Conservation (phyloP, 257 asterid species). For the Leptodermis oblonga region DNA sequence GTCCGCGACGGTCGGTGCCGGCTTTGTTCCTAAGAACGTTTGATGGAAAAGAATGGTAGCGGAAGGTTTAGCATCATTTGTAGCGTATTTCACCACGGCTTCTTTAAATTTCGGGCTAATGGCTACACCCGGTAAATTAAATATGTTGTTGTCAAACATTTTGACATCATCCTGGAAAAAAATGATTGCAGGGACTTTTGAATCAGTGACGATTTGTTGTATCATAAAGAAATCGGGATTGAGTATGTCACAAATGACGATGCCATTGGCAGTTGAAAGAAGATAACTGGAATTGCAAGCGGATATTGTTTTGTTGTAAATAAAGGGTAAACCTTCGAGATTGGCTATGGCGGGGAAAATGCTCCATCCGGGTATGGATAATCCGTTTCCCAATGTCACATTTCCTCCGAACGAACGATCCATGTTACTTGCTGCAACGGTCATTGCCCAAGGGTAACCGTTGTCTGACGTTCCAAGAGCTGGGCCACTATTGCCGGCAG, state of each 20-base stretch:
- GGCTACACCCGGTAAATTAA: constrained; percentile 1
- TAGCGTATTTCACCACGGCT: constrained; percentile 1
- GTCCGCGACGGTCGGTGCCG: constrained; percentile 14
- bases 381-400: constrained; percentile 15
- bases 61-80: not conserved
- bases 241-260: constrained; percentile 1
- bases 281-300: constrained; percentile 3
- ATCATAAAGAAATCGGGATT: too few species aligned
- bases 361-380: constrained; percentile 10
- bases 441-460: constrained; percentile 19
- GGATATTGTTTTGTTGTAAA: constrained; percentile 6
- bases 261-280: constrained; percentile 1
- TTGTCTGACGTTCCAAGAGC: not conserved
- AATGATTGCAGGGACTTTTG: constrained; percentile 2
- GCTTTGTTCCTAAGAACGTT: constrained; percentile 11
- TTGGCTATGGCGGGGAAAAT: not conserved
- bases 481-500: constrained; percentile 20
- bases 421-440: constrained; percentile 14
- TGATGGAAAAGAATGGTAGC: constrained; percentile 13
- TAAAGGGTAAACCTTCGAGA: not conserved
- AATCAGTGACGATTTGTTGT: not conserved
- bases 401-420: constrained; percentile 19
- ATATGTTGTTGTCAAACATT: not conserved
- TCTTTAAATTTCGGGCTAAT: constrained; percentile 9
- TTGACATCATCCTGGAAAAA: not conserved